These are phyloP conservation scores for Collybia sp. DNA, from an alignment of 768 basidiomycete genomes.

Conservation along the genomic window DNA sequence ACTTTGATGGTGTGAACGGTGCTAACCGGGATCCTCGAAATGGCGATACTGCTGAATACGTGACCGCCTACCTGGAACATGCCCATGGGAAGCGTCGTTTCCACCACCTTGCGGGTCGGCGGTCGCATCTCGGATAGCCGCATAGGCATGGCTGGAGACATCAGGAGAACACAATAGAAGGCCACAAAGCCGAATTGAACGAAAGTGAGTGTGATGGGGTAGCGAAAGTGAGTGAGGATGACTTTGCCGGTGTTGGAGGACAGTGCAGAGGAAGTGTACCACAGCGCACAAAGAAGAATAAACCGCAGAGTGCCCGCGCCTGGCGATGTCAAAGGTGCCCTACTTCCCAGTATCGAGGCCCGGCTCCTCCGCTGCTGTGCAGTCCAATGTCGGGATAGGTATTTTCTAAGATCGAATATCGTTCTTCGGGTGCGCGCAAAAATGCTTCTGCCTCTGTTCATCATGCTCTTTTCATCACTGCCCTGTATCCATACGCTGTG, in stretches of 20 bases:
- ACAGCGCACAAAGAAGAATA: constrained; percentile 77
- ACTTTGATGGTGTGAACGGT: constrained; percentile 99
- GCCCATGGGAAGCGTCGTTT: constrained; percentile 89
- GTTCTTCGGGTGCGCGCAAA: constrained; percentile 8
- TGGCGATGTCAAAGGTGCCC: constrained; percentile 25
- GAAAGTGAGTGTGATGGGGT: constrained; percentile 95
- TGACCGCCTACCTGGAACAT: constrained; percentile 97
- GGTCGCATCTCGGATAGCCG: constrained; percentile 62
- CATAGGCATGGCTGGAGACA: constrained; percentile 54
- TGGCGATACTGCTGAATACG: constrained; percentile 97
- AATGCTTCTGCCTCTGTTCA: constrained; percentile 15
- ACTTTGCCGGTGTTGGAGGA: constrained; percentile 97
- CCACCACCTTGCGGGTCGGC: constrained; percentile 71
- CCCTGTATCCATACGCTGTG: constrained; percentile 2
- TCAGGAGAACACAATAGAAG: constrained; percentile 77
- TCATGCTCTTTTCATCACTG: constrained; percentile 23
- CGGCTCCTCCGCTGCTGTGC: constrained; percentile 17
- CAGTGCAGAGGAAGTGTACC: constrained; percentile 92
- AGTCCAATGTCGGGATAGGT: constrained; percentile 18
- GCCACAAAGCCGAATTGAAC: constrained; percentile 97
- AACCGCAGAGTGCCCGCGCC: constrained; percentile 44
- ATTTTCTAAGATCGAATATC: constrained; percentile 14
- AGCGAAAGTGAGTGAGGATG: constrained; percentile 88
- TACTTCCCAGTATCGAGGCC: constrained; percentile 17
- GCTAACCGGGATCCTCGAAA: constrained; percentile 92